Evolutionary conservation across 2,329 filamentous ascomycete species (phyloP).

Genomic region (Trichoderma simmonsii): DNA sequence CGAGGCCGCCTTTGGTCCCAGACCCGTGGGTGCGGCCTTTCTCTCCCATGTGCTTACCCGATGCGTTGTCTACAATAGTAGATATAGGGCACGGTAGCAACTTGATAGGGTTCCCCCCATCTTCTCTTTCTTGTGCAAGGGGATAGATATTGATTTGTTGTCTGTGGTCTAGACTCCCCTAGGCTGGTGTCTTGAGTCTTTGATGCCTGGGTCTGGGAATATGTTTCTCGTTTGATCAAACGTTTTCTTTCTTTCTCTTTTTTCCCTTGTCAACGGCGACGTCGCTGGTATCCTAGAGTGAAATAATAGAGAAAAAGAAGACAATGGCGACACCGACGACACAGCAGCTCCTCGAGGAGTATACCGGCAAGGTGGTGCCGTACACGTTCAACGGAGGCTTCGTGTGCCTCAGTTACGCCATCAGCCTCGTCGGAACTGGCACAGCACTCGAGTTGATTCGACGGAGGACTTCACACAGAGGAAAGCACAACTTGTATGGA

Average conservation of each 20-base stretch:
- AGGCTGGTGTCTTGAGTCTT: neutral
- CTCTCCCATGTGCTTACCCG: neutral
- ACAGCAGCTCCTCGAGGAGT: neutral
- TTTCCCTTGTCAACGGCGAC: rapidly evolving
- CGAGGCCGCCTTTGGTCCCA: neutral
- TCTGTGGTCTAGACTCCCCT: neutral
- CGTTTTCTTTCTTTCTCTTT: neutral
- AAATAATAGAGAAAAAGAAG: neutral
- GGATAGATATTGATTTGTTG: neutral
- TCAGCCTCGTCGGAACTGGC: neutral
- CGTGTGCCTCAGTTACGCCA: neutral
- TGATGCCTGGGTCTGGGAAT: neutral
- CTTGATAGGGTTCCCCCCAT: neutral
- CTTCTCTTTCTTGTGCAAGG: neutral
- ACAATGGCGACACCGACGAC: neutral
- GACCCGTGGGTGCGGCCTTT: neutral
- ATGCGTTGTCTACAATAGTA: neutral
- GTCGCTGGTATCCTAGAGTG: neutral
- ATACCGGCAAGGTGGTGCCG: neutral
- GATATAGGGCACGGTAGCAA: neutral
- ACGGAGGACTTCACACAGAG: neutral
- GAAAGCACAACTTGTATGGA: neutral
- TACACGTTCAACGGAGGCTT: neutral
- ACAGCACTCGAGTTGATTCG: neutral
- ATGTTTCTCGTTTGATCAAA: neutral